Conservation (phyloP, 139 green algal species). For the Chlorella vulgaris region DNA sequence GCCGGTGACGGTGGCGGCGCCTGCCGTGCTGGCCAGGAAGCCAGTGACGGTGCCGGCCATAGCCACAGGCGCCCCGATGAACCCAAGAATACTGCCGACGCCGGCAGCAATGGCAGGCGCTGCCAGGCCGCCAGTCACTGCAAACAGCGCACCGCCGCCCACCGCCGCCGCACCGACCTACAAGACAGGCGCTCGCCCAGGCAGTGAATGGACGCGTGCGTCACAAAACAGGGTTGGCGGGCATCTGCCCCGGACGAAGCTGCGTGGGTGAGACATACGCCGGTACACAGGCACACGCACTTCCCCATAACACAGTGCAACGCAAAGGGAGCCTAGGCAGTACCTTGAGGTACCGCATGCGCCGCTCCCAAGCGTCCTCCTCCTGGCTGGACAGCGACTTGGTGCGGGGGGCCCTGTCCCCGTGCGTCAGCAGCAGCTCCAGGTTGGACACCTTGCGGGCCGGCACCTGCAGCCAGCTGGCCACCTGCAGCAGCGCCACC, state of each 20-base stretch:
- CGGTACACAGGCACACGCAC: too few species aligned
- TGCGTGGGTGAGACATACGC: too few species aligned
- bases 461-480: slow-evolving; percentile 77
- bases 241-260: too few species aligned
- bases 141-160: slow-evolving; percentile 77
- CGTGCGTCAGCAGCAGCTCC: slow-evolving; percentile 54
- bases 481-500: slow-evolving; percentile 68
- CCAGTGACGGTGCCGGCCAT: slow-evolving; percentile 54
- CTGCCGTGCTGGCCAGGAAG: slow-evolving; percentile 55
- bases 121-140: slow-evolving; percentile 80
- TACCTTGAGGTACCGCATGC: slow-evolving; percentile 58
- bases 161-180: slow-evolving; percentile 70
- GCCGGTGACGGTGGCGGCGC: slow-evolving; percentile 52
- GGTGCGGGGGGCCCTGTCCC: slow-evolving; percentile 35
- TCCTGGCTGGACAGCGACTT: slow-evolving; percentile 8
- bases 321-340: too few species aligned
- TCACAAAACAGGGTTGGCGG: too few species aligned
- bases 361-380: slow-evolving; percentile 21
- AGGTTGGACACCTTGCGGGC: slow-evolving; percentile 62
- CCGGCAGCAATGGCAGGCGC: slow-evolving; percentile 82
- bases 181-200: too few species aligned
- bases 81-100: slow-evolving; percentile 57
- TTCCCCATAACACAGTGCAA: too few species aligned
- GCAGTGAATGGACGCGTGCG: too few species aligned
- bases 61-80: slow-evolving; percentile 53